phyloP scores from a whole-genome alignment of 2,329 filamentous ascomycete species.

The Leptoxyphium fumago region DNA sequence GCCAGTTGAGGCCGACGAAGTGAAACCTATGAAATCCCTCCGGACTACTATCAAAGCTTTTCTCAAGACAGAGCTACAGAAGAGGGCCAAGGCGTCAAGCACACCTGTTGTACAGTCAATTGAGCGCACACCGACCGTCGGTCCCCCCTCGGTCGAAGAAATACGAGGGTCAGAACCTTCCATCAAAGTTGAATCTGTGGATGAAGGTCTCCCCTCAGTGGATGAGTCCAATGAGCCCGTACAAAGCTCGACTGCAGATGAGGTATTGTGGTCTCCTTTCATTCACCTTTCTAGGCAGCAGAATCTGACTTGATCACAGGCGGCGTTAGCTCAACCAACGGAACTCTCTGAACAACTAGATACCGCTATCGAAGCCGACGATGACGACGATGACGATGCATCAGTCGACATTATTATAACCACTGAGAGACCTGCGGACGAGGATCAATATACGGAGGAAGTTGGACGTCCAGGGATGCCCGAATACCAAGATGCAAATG shows the following conservation, averaged over 20 bases:
- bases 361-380: constrained; percentile 10
- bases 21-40: constrained; percentile 78
- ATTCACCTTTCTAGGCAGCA: background rate
- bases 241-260: background rate
- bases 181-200: background rate
- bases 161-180: background rate
- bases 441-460: background rate
- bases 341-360: constrained; percentile 10
- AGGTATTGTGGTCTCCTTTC: background rate
- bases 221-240: background rate
- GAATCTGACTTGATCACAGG: background rate
- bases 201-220: background rate
- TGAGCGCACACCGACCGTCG: background rate
- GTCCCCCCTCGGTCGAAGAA: background rate
- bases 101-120: background rate
- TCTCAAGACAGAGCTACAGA: constrained; percentile 80
- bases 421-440: constrained; percentile 14
- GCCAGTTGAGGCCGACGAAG: constrained; percentile 72
- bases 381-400: constrained; percentile 13
- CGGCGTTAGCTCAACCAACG: constrained; percentile 7
- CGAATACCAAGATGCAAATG: constrained; percentile 6
- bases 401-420: constrained; percentile 15
- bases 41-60: constrained; percentile 87
- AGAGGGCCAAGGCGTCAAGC: constrained; percentile 42
- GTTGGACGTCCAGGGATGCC: background rate